Base-by-base conservation (phyloP, 129 eudicot genomes). In the Erigeron canadensis region DNA sequence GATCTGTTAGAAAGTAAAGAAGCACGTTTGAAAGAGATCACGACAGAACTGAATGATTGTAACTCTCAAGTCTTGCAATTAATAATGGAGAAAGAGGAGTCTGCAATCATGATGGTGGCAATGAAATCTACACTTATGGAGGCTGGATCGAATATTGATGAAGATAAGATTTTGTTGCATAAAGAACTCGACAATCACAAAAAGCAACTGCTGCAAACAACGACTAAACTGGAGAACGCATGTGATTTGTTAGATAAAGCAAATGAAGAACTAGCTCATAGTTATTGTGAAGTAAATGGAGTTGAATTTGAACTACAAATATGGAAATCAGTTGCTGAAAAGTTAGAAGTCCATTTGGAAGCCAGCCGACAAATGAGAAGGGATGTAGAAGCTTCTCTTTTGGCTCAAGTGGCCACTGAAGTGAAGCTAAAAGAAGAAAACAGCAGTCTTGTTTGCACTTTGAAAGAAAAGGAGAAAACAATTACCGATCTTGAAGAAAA, bases 391-490 rank as follows among this genome's bases (percentile, higher is more conserved):
- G 88, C 77, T 66, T 93, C 96, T 19, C 84, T 89, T 47, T 86
- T 93, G 58, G 86, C 87, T 80, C 94, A 93, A 76, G 87, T 81
- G 44, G 85, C 85, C 1, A 75, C 75, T 4, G 98, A 89, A 80
- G 78, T 85, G 16, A 79, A 64, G 72, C 91, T 89, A 55, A 87
- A 87, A 79, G 80, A 81, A 87, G 96, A 89, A 69, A 87, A 62
- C 16, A 79, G 80, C 45, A 43, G 34, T 28, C 85, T 87, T 63
- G 58, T 62, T 28, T 71, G 50, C 70, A 18, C 23, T 8, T 63
- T 89, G 19, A 77, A 70, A 70, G 85, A 89, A 46, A 92, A 83
- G 45, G 96, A 85, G 22, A 67, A 23, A 56, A 85, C 10, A 68
- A 78, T 92, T 21, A 45, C 81, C 4, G 80, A 83, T 63, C 91